Percentiles rank a stretch among this genome's conserved stretches.
Evolutionary conservation across 805 yeast genomes (phyloP).

Genomic region (Tetrapisispora nanseiensis): DNA sequence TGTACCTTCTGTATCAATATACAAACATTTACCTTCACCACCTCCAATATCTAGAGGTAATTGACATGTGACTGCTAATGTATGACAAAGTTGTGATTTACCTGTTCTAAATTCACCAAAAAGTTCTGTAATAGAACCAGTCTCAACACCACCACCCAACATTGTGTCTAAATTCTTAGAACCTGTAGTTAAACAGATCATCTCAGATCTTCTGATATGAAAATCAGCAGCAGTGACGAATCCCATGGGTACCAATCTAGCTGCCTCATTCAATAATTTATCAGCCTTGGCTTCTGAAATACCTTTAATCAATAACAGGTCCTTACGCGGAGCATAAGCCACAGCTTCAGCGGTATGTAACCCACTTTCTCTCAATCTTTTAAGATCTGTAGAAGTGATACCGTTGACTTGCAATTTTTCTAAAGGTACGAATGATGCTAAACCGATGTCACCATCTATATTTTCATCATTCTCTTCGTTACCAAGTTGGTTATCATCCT

Average conservation of each 20-base stretch:
- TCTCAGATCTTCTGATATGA: slow-evolving; percentile 78
- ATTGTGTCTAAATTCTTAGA: slow-evolving; percentile 88
- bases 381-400: slow-evolving; percentile 66
- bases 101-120: slow-evolving; percentile 98
- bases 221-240: slow-evolving; percentile 95
- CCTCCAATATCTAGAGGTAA: slow-evolving; percentile 95
- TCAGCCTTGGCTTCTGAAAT: slow-evolving; percentile 95
- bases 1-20: slow-evolving; percentile 95
- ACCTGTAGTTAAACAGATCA: slow-evolving; percentile 91
- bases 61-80: slow-evolving; percentile 93
- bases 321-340: slow-evolving; percentile 86
- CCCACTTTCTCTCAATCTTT: slow-evolving; percentile 73
- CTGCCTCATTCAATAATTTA: slow-evolving; percentile 68
- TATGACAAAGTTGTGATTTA: slow-evolving; percentile 92
- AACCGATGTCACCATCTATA: slow-evolving; percentile 41
- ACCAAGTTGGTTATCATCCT: background rate
- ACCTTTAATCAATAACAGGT: slow-evolving; percentile 70
- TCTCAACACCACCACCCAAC: slow-evolving; percentile 93
- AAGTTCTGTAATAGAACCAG: slow-evolving; percentile 92
- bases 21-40: slow-evolving; percentile 94
- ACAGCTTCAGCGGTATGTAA: slow-evolving; percentile 83
- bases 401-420: slow-evolving; percentile 62
- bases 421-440: slow-evolving; percentile 28
- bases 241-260: slow-evolving; percentile 86
- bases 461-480: slow-evolving; percentile 9